Evolutionary conservation across 345 rosid species (phyloP).

Genomic region (Euphorbia tirucalli): DNA sequence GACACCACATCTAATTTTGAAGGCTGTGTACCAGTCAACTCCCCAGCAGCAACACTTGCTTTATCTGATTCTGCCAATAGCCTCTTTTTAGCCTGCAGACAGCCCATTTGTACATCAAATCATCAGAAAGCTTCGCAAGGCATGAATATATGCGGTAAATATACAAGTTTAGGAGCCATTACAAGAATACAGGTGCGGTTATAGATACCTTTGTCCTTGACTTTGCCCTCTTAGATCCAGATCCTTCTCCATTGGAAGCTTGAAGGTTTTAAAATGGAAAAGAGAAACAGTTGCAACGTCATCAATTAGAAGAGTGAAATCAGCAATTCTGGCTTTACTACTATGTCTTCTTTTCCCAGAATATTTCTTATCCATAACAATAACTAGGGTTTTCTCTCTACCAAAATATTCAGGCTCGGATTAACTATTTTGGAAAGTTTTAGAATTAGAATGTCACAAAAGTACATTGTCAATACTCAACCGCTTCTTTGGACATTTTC

Average conservation of each 20-base stretch:
- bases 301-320: neutral
- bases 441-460: neutral
- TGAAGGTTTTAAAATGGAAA: neutral
- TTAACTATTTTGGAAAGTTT: neutral
- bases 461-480: neutral
- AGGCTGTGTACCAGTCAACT: conserved; percentile 32
- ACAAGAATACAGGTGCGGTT: conserved; percentile 6
- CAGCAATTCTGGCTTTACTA: neutral
- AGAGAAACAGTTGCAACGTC: conserved; percentile 2
- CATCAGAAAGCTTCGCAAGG: neutral
- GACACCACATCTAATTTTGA: conserved; percentile 36
- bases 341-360: conserved; percentile 8
- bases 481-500: neutral
- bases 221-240: conserved; percentile 57
- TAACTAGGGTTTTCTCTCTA: neutral
- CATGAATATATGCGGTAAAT: neutral
- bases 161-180: conserved; percentile 13
- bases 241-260: conserved; percentile 73
- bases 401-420: conserved; percentile 6
- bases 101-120: conserved; percentile 20
- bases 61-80: conserved; percentile 39
- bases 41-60: conserved; percentile 32
- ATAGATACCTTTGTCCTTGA: conserved; percentile 61
- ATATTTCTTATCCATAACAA: neutral
- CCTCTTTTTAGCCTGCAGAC: conserved; percentile 53